Percentiles rank a stretch among this genome's conserved stretches.
Conservation (phyloP, 148 eudicot genomes). For the Arbutus unedo region DNA sequence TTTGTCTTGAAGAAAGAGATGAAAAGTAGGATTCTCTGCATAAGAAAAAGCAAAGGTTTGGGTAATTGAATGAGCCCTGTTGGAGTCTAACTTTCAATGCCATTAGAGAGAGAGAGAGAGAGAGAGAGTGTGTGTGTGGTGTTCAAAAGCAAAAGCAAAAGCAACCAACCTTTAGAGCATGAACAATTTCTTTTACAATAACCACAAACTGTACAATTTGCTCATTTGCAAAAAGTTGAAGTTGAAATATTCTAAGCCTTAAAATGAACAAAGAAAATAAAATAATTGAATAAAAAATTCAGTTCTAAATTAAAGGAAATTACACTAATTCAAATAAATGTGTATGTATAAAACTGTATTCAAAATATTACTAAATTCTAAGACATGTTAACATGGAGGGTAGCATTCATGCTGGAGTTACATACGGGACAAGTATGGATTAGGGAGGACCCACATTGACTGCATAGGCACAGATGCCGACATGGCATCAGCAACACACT, state of each 20-base stretch:
- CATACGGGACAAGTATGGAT: conserved; percentile 34
- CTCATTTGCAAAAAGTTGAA: background rate
- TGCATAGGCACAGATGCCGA: conserved; percentile 42
- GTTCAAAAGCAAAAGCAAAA: conserved; percentile 13
- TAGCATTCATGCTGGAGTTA: conserved; percentile 27
- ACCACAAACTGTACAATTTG: background rate
- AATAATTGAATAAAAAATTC: background rate
- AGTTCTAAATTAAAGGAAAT: background rate
- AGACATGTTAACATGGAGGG: conserved; percentile 32
- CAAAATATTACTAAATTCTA: background rate
- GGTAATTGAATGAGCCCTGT: background rate
- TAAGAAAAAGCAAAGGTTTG: background rate
- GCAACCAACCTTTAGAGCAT: conserved; percentile 2
- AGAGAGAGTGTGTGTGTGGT: no score
- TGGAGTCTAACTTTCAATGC: background rate
- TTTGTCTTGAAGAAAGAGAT: background rate
- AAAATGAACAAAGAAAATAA: background rate
- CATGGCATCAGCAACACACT: conserved; percentile 47
- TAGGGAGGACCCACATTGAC: conserved; percentile 27
- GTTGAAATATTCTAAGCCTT: background rate
- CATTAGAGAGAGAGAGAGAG: background rate
- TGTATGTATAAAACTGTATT: background rate
- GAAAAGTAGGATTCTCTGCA: conserved; percentile 8
- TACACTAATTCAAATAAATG: background rate
- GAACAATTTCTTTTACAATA: background rate